A percentile compares a stretch with the other conserved stretches of the same genome.
Evolutionary conservation across 176 grass and related monocot species (phyloP).

Genomic region (Raddia distichophylla): DNA sequence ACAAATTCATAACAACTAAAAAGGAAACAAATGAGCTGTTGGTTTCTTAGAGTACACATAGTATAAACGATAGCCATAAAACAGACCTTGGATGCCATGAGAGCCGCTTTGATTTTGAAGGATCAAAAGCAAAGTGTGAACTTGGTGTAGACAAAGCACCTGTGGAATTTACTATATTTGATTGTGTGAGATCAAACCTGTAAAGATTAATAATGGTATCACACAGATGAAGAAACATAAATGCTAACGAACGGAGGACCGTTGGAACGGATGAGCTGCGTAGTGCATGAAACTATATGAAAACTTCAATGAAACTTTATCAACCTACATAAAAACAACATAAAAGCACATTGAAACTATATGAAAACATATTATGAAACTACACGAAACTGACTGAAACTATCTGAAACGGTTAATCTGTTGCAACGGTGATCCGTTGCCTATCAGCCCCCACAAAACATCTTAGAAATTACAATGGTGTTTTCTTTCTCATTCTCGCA

Average conservation of each 20-base stretch:
- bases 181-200: conserved; percentile 33
- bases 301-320: too few species aligned
- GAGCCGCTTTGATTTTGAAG: conserved; percentile 67
- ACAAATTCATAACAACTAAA: conserved; percentile 11
- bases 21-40: neutral
- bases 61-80: neutral
- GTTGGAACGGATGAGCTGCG: too few species aligned
- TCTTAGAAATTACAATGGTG: conserved; percentile 7
- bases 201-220: conserved; percentile 22
- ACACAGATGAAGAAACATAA: neutral
- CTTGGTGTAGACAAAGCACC: conserved; percentile 17
- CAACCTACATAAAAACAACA: too few species aligned
- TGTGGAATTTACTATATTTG: conserved; percentile 7
- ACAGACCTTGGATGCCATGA: conserved; percentile 80
- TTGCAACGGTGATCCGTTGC: too few species aligned
- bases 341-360: too few species aligned
- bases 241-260: too few species aligned
- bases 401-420: too few species aligned
- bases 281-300: too few species aligned
- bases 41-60: neutral
- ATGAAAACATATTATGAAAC: too few species aligned
- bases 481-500: neutral
- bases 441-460: neutral
- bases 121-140: conserved; percentile 50
- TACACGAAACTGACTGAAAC: too few species aligned